Evolutionary conservation across 345 rosid species (phyloP).

Genomic region (Eucalyptus polybractea): DNA sequence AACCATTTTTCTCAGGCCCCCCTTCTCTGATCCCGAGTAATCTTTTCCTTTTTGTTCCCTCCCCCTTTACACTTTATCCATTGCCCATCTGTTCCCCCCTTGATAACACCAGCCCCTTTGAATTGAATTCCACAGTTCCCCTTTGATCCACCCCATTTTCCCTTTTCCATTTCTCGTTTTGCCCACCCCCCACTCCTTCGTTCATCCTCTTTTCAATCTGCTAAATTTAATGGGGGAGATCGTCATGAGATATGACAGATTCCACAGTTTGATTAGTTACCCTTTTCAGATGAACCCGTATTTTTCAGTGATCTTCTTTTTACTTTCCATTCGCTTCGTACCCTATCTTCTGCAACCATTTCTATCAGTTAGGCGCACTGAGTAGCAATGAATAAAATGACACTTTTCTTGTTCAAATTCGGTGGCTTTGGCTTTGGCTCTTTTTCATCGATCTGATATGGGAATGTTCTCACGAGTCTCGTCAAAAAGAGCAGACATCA

Average conservation of each 20-base stretch:
- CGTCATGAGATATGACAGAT: background rate
- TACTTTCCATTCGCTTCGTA: background rate
- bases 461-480: background rate
- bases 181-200: background rate
- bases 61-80: conserved; percentile 21
- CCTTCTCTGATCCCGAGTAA: conserved; percentile 48
- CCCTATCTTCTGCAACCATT: background rate
- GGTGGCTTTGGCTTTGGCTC: background rate
- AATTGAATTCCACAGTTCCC: background rate
- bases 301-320: background rate
- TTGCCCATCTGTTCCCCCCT: background rate
- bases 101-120: background rate
- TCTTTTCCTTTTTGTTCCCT: conserved; percentile 5
- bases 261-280: background rate
- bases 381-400: background rate
- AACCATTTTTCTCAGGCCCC: background rate
- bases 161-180: background rate
- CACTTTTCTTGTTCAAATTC: background rate
- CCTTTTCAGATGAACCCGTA: background rate
- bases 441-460: background rate
- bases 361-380: background rate
- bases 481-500: background rate
- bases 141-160: background rate
- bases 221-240: background rate
- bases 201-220: background rate